Evolutionary conservation across 257 asterid genomes (phyloP).

Genomic region (Penstemon newberryi): DNA sequence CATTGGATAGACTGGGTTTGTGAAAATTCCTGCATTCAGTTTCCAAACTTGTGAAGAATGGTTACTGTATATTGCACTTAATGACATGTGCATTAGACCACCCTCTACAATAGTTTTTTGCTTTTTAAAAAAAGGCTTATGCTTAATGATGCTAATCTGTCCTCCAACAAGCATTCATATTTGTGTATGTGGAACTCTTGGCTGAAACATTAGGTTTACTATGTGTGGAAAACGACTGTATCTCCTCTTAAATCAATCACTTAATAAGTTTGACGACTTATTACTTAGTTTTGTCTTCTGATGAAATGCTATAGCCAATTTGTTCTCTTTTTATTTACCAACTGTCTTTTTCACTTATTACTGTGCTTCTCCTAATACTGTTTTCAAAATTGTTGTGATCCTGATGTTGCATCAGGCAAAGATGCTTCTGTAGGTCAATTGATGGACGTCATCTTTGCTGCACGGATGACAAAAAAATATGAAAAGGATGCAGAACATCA

Average conservation of each 20-base stretch:
- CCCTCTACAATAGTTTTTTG: neutral
- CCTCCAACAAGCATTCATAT: slow-evolving; percentile 1
- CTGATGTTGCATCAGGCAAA: slow-evolving; percentile 52
- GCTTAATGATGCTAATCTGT: neutral
- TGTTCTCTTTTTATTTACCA: slow-evolving; percentile 11
- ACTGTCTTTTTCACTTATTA: slow-evolving; percentile 17
- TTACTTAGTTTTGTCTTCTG: slow-evolving; percentile 5
- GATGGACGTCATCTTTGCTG: slow-evolving; percentile 81
- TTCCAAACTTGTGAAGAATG: slow-evolving; percentile 35
- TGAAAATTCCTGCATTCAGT: slow-evolving; percentile 28
- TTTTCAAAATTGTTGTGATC: slow-evolving; percentile 22
- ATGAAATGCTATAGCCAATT: neutral
- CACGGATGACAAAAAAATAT: slow-evolving; percentile 65
- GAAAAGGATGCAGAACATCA: slow-evolving; percentile 49
- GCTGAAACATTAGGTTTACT: slow-evolving; percentile 1
- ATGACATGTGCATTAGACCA: neutral
- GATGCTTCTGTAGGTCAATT: slow-evolving; percentile 62
- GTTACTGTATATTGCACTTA: slow-evolving; percentile 14
- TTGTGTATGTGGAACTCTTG: neutral
- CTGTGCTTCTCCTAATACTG: slow-evolving; percentile 15
- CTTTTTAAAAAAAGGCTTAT: slow-evolving; percentile 2
- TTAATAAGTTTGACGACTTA: slow-evolving; percentile 1
- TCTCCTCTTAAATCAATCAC: slow-evolving; percentile 4
- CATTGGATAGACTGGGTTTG: slow-evolving; percentile 84
- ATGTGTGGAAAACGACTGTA: neutral